Conservation (phyloP, 1,284 basidiomycete genomes). For the Volvariella volvacea region DNA sequence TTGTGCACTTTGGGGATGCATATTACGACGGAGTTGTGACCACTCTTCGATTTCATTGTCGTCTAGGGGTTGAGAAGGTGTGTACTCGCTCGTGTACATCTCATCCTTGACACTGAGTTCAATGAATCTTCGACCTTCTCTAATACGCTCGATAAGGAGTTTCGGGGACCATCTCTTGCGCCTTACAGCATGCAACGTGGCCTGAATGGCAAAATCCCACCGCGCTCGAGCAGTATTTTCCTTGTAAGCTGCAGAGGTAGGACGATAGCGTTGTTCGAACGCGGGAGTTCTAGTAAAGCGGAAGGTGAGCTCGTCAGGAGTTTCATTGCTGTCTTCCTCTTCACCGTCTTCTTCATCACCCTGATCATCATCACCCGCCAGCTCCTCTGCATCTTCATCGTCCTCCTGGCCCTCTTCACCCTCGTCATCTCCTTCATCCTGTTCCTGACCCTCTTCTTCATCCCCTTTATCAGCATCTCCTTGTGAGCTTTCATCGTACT, state of each 20-base stretch:
- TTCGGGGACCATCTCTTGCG: constrained; percentile 19
- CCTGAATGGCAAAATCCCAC: constrained; percentile 22
- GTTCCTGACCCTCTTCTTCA: too few relatives aligned
- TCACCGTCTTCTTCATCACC: constrained; percentile 15
- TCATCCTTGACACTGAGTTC: constrained; percentile 7
- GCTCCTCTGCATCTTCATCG: constrained; percentile 13
- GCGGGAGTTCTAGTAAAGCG: constrained; percentile 19
- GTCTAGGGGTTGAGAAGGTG: background rate
- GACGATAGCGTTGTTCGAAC: constrained; percentile 13
- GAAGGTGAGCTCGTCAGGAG: constrained; percentile 13
- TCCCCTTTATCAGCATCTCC: constrained; percentile 15
- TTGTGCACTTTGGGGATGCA: constrained; percentile 21
- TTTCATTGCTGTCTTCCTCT: background rate
- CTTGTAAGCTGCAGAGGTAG: constrained; percentile 14
- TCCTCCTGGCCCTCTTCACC: background rate
- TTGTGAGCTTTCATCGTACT: constrained; percentile 3
- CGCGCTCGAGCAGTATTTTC: constrained; percentile 19
- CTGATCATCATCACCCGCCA: constrained; percentile 14
- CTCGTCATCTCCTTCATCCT: too few relatives aligned
- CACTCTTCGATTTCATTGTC: too few relatives aligned
- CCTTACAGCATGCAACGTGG: constrained; percentile 17
- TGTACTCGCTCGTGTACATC: background rate
- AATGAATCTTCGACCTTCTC: constrained; percentile 22
- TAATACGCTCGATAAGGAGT: constrained; percentile 18
- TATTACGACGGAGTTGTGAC: too few relatives aligned